A percentile compares a stretch with the other conserved stretches of the same genome.
Evolutionary conservation across 2,329 filamentous ascomycete genomes (phyloP).

Genomic region (Penicillium rolfsii): DNA sequence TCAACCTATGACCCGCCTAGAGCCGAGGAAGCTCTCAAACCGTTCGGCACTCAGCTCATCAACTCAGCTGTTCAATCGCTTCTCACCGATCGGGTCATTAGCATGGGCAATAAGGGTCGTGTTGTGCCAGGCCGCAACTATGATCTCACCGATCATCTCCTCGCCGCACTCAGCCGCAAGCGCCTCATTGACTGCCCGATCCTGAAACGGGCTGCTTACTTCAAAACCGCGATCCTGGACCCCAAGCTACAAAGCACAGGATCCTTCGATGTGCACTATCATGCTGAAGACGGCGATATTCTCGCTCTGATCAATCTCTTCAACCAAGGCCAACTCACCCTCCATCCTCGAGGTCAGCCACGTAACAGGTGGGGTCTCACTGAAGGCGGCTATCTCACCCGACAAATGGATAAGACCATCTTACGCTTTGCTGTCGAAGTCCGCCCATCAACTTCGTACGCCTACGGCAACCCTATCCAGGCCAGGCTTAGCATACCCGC

Average conservation of each 20-base stretch:
- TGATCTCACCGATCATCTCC: conserved; percentile 49
- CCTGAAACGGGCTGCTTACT: conserved; percentile 45
- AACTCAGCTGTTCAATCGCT: conserved; percentile 47
- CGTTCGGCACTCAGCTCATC: conserved; percentile 41
- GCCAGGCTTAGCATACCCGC: conserved; percentile 27
- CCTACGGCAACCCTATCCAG: conserved; percentile 44
- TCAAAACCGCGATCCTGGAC: conserved; percentile 50
- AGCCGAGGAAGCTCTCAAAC: conserved; percentile 40
- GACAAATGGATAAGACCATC: conserved; percentile 49
- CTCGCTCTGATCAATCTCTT: conserved; percentile 50
- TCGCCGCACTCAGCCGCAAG: conserved; percentile 44
- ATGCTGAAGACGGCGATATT: conserved; percentile 49
- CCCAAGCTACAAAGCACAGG: conserved; percentile 37
- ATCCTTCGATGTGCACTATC: conserved; percentile 39
- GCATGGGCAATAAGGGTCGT: conserved; percentile 44
- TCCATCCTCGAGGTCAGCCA: conserved; percentile 46
- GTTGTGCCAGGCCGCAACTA: conserved; percentile 48
- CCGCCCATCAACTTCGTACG: conserved; percentile 41
- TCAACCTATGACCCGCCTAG: conserved; percentile 44
- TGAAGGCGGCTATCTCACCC: conserved; percentile 51
- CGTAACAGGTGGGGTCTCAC: conserved; percentile 51
- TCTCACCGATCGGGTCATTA: conserved; percentile 46
- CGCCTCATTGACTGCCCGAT: conserved; percentile 46
- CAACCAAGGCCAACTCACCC: conserved; percentile 38
- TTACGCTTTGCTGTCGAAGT: conserved; percentile 50